These are phyloP conservation scores for Penicillium sp. DNA, from an alignment of 2,329 filamentous ascomycete genomes.

Conservation along the genomic window DNA sequence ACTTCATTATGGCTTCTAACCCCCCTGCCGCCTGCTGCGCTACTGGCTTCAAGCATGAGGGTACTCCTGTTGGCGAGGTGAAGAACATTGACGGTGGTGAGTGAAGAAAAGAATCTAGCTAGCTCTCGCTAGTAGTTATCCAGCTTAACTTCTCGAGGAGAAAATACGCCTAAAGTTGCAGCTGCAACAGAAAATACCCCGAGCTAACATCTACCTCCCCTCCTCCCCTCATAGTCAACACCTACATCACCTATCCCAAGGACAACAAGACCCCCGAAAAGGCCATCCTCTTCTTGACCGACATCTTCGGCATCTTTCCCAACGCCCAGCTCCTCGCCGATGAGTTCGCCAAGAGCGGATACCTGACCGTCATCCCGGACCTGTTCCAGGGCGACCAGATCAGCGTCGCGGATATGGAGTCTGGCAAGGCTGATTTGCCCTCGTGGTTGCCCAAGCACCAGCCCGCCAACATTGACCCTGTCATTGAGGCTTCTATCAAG, in stretches of 20 bases:
- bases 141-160: neutral
- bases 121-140: too few relatives aligned
- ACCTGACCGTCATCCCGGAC: conserved; percentile 72
- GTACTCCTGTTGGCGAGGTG: conserved; percentile 54
- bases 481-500: conserved; percentile 59
- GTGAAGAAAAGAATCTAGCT: conserved; percentile 18
- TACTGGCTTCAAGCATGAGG: conserved; percentile 59
- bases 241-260: conserved; percentile 63
- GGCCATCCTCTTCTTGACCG: conserved; percentile 63
- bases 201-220: conserved; percentile 9
- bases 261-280: conserved; percentile 57
- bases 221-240: conserved; percentile 50
- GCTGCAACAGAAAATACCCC: neutral
- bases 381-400: conserved; percentile 72
- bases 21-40: conserved; percentile 57
- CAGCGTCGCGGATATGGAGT: conserved; percentile 56
- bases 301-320: conserved; percentile 65
- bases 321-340: conserved; percentile 73
- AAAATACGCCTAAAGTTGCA: neutral
- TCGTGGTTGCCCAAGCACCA: conserved; percentile 57
- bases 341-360: conserved; percentile 75
- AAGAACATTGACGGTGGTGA: conserved; percentile 56
- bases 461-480: conserved; percentile 60
- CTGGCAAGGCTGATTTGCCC: conserved; percentile 57
- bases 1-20: conserved; percentile 57